A percentile compares a stretch with the other conserved stretches of the same genome.
These are phyloP conservation scores for Saccharomycopsis sp. DNA, from an alignment of 805 yeast species.

Conservation along the genomic window DNA sequence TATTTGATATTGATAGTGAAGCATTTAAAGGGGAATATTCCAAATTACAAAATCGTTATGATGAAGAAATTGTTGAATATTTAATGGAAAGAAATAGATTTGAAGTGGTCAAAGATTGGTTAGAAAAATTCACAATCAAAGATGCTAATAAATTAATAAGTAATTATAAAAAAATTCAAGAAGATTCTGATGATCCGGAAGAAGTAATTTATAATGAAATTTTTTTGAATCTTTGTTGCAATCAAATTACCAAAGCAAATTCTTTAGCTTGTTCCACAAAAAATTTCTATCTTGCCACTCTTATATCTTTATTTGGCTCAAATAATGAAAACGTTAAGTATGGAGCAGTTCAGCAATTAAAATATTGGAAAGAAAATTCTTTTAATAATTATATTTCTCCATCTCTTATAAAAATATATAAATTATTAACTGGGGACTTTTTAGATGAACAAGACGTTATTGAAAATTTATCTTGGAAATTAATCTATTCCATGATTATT, in stretches of 20 bases:
- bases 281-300: slow-evolving; percentile 59
- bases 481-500: slow-evolving; percentile 47
- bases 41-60: not conserved
- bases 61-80: too few species aligned
- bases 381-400: slow-evolving; percentile 22
- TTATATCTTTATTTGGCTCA: slow-evolving; percentile 63
- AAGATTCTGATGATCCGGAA: too few species aligned
- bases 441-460: slow-evolving; percentile 27
- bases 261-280: slow-evolving; percentile 46
- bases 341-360: slow-evolving; percentile 52
- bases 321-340: slow-evolving; percentile 46
- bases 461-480: slow-evolving; percentile 53
- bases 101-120: too few species aligned
- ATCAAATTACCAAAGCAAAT: slow-evolving; percentile 54
- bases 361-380: slow-evolving; percentile 46
- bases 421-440: slow-evolving; percentile 47
- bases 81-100: too few species aligned
- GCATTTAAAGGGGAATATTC: not conserved
- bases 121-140: not conserved
- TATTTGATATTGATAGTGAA: slow-evolving; percentile 30
- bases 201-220: slow-evolving; percentile 40
- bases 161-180: too few species aligned
- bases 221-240: slow-evolving; percentile 38
- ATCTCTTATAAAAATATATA: slow-evolving; percentile 46
- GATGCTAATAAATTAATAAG: too few species aligned